Evolutionary conservation across 805 yeast genomes (phyloP).

Genomic region (Yamadazyma insecticola): DNA sequence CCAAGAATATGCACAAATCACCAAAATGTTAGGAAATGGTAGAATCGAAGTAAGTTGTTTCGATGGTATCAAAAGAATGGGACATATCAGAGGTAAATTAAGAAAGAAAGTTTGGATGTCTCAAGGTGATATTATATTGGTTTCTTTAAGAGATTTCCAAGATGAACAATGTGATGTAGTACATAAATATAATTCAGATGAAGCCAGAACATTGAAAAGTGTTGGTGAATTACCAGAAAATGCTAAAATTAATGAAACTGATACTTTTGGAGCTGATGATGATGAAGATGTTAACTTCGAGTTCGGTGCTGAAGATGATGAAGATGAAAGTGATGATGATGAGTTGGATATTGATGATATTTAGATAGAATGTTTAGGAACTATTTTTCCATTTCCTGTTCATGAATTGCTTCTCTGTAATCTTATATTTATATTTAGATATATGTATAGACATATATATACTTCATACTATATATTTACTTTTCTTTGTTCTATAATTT

Average conservation of each 20-base stretch:
- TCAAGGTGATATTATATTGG: constrained; percentile 95
- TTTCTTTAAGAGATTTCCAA: constrained; percentile 96
- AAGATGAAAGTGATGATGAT: constrained; percentile 67
- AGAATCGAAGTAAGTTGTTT: constrained; percentile 94
- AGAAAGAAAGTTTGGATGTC: constrained; percentile 99
- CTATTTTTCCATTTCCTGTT: not conserved
- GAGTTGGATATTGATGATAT: constrained; percentile 92
- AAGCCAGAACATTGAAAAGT: constrained; percentile 92
- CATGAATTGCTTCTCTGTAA: not conserved
- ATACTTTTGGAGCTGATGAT: constrained; percentile 92
- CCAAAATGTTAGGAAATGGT: constrained; percentile 98
- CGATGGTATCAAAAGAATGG: constrained; percentile 91
- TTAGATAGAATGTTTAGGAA: no score
- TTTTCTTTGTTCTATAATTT: no score
- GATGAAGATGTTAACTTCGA: constrained; percentile 98
- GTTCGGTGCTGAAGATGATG: constrained; percentile 89
- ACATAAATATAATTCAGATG: constrained; percentile 94
- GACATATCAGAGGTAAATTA: constrained; percentile 97
- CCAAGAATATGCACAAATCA: constrained; percentile 97
- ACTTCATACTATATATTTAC: no score
- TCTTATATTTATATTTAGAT: no score
- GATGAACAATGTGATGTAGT: constrained; percentile 98
- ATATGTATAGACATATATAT: no score
- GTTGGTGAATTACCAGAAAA: constrained; percentile 97
- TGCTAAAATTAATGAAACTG: constrained; percentile 96